Evolutionary conservation across 495 filamentous ascomycete genomes (phyloP), one percentile per base, ranked within the genome.

Genomic region (Neurospora discreta): DNA sequence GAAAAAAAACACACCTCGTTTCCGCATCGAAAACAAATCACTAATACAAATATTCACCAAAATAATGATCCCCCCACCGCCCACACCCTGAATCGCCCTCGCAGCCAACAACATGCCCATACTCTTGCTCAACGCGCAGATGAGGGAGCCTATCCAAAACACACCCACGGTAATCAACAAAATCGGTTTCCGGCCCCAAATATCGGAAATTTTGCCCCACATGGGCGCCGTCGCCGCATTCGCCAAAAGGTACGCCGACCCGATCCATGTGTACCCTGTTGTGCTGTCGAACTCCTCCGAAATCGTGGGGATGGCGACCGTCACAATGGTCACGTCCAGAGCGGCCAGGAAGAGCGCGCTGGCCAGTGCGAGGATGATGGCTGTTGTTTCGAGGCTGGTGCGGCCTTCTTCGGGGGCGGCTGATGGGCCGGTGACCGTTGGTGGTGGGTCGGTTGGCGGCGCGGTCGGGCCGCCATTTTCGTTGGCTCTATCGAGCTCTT

Each of bases 151-250:
- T 11, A 93, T 78, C 74, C 95, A 88, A 83, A 97, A 97, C 33
- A 92, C 78, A 30, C 84, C 81, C 46, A 90, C 92, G 42, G 92
- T 91, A 2, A 90, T 70, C 11, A 97, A 81, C 67, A 97, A 83
- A 69, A 95, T 90, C 3, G 87, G 88, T 77, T 96, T 97, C 33
- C 93, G 87, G 1, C 93, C 93, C 85, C 89, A 96, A 71, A 97
- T 95, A 76, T 97, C 93, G 74, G 87, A 90, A 43, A 94, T 80
- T 77, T 93, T 93, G n/a, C 91, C 92, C 92, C 92, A 94, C 70
- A 89, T 83, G 0, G 92, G 91, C 30, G 89, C 89, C 38, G 87
- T 87, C 4, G 92, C 88, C 2, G 90, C 85, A 77, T 88, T 90
- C 20, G 89, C 90, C 9, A 95, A 86, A 23, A 91, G 83, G 75